These are phyloP conservation scores for Hortiboletus rubellus DNA, from an alignment of 1,284 basidiomycete species.

Conservation along the genomic window DNA sequence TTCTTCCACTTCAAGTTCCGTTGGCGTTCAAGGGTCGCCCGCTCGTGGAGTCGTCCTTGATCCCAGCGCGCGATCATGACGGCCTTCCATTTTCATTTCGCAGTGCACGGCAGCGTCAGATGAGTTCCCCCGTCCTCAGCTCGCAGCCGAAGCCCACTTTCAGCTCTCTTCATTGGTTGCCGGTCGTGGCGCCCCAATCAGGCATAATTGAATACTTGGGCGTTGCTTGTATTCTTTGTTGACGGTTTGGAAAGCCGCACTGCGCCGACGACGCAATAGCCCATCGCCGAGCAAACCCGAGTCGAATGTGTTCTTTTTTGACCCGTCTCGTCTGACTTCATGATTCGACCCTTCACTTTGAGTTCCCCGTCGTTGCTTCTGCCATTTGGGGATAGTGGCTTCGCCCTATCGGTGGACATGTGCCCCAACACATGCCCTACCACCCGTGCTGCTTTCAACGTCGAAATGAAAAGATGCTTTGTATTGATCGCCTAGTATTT, in stretches of 20 bases:
- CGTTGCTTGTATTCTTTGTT: background rate
- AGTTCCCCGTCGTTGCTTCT: slow-evolving; percentile 28
- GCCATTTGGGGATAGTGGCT: slow-evolving; percentile 17
- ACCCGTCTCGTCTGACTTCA: background rate
- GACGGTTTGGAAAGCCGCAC: background rate
- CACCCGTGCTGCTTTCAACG: slow-evolving; percentile 4
- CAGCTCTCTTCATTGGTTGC: slow-evolving; percentile 13
- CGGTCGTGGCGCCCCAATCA: slow-evolving; percentile 1
- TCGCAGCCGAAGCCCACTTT: slow-evolving; percentile 23
- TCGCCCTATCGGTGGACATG: slow-evolving; percentile 15
- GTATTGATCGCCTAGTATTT: slow-evolving; percentile 24
- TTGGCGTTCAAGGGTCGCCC: slow-evolving; percentile 14
- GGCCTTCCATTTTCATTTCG: slow-evolving; percentile 31
- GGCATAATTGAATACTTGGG: slow-evolving; percentile 1
- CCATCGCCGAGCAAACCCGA: background rate
- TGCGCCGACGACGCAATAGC: background rate
- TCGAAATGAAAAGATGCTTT: slow-evolving; percentile 28
- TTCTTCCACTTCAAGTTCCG: slow-evolving; percentile 20
- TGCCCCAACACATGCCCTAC: slow-evolving; percentile 19
- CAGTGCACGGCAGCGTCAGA: slow-evolving; percentile 5
- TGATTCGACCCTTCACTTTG: slow-evolving; percentile 7
- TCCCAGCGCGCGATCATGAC: slow-evolving; percentile 11
- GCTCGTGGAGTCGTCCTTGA: slow-evolving; percentile 1
- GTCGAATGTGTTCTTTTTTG: background rate
- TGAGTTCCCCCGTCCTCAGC: slow-evolving; percentile 2